Evolutionary conservation across 2,329 filamentous ascomycete genomes (phyloP), one percentile per base, ranked within the genome.

Genomic region (Cadophora gregata): DNA sequence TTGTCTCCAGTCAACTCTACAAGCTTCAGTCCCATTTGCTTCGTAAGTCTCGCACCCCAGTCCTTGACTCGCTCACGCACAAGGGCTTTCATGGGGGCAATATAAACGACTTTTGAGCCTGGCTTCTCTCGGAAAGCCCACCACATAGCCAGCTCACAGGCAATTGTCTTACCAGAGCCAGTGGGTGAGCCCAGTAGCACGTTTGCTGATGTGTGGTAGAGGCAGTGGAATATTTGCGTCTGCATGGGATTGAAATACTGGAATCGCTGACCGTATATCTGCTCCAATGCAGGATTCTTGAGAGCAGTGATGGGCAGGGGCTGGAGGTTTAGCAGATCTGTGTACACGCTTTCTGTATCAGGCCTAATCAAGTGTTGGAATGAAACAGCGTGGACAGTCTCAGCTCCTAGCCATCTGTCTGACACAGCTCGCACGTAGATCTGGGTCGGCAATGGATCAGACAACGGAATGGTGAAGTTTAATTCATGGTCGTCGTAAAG

Each of bases 191-290:
- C 96, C 9, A 99, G 86, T 3, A 99, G 85, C 4, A 99, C 94
- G 76, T 99, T 99, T 55, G 92, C 90, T 8, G 91, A 80, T 0
- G 96, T 97, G 77, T 98, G 91, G 72, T 99, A 99, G 38, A 99
- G 86, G 16, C 93, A 95, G 75, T 99, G 96, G 80, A 99, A 99
- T 61, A 99, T 93, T 76, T 99, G 96, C 0, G 96, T 98, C 79
- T 99, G 96, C 96, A 99, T 98, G 0, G 96, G 96, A 76, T 99
- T 99, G 84, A 99, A 99, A 79, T 90, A 99, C 71, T 96, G 90
- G 79, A 99, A 99, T 36, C 93, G 88, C 77, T 95, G 84, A 0
- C 85, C 89, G 75, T 99, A 99, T 1, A 99, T 86, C 68, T 96
- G 93, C 77, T 99, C 95, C 0, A 99, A 80, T 0, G 89, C 83